Evolutionary conservation across 176 grass and related monocot species (phyloP).

Genomic region (Ananas comosus): DNA sequence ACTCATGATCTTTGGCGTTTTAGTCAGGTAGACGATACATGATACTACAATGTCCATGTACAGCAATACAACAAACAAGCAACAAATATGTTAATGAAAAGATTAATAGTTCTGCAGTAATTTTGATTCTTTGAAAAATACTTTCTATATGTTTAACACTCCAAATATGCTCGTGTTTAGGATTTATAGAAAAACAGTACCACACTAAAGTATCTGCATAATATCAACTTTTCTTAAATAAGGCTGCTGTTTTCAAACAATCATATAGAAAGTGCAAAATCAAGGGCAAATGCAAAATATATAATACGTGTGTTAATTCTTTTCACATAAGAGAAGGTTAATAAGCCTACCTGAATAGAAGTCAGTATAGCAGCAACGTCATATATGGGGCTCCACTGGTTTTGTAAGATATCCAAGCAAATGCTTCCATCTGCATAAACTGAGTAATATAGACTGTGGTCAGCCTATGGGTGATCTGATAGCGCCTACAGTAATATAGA

Average conservation of each 20-base stretch:
- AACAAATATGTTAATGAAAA: no score
- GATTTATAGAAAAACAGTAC: no score
- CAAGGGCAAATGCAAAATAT: background rate
- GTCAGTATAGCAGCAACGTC: constrained; percentile 99
- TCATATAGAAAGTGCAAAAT: background rate
- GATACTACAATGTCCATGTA: no score
- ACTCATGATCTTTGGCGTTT: no score
- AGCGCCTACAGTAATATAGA: background rate
- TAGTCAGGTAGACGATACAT: no score
- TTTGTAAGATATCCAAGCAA: constrained; percentile 98
- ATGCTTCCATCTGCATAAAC: constrained; percentile 99
- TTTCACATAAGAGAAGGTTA: background rate
- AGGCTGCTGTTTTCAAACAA: background rate
- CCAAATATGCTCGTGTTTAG: no score
- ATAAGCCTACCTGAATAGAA: constrained; percentile 73
- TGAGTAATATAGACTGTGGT: constrained; percentile 28
- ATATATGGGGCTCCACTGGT: constrained; percentile 98
- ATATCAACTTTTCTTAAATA: no score
- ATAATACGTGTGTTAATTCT: background rate
- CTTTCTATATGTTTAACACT: no score
- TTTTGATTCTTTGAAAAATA: no score
- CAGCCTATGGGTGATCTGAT: background rate
- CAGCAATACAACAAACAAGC: no score
- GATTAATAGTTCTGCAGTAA: no score
- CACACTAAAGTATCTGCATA: no score